Evolutionary conservation across 345 rosid genomes (phyloP), one percentile per base, ranked within the genome.

Genomic region (Microthlaspi erraticum): DNA sequence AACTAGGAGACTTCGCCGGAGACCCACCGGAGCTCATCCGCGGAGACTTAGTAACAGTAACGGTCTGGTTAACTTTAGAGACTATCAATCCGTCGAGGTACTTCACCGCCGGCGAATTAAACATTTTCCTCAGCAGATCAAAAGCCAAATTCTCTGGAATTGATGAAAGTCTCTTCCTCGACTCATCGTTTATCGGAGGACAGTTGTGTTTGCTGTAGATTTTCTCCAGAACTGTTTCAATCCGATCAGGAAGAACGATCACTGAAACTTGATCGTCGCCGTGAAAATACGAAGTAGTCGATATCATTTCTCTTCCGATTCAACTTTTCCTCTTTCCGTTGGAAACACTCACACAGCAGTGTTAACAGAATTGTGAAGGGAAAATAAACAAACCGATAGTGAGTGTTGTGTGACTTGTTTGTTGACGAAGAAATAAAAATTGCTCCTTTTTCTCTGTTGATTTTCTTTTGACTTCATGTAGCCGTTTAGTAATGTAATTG

Each of bases 81-180:
- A 0, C 0, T 17, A 84, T 53, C 23, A 34, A 79, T 0, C 70
- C 64, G 34, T 61, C 78, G 38, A 87, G 78, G 56, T 66, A 45
- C 5, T 0, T 0, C 5, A 7, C 23, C 2, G 23, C 37, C 9
- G 14, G 8, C 0, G 0, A 0, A 10, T 23, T 20, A 0, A 41
- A 43, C 23, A 79, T 71, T 6, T 10, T 50, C 3, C 16, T 19
- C 13, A 89, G 79, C 12, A 75, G 10, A 17, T 2, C 33, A 16
- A 77, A 48, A 56, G 91, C 87, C 0, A 0, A 13, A 6, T 78
- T 78, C 66, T 87, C 91, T 0, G 71, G 77, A 1, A 66, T 10
- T 3, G 43, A 51, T 33, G 76, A 79, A 14, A 91, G 83, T 37
- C 31, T 34, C 45, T 2, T 65, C 53, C 82, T 78, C 16, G 84